These are phyloP conservation scores for Trebouxia gelatinosa DNA, from an alignment of 163 green algal genomes.

Conservation along the genomic window DNA sequence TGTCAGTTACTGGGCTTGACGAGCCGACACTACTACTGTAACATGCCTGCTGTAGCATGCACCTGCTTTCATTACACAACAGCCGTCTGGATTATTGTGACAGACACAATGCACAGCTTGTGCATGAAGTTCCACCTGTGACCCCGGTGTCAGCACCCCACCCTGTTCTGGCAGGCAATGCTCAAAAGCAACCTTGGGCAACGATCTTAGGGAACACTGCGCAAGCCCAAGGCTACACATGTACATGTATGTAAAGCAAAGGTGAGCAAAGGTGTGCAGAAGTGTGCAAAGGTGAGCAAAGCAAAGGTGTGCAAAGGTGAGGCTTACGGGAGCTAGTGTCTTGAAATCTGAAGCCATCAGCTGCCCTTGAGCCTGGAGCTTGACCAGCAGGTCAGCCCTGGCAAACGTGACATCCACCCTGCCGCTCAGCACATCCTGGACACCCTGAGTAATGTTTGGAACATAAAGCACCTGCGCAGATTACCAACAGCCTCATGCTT, in stretches of 20 bases:
- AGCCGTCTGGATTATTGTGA: too few species aligned
- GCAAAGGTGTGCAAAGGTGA: not conserved
- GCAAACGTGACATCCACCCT: not conserved
- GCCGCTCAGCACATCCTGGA: not conserved
- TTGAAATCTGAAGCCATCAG: not conserved
- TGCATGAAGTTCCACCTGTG: too few species aligned
- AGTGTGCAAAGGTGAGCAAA: not conserved
- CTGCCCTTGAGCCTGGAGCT: not conserved
- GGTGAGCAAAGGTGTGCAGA: not conserved
- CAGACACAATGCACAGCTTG: too few species aligned
- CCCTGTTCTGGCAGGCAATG: too few species aligned
- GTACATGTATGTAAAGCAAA: not conserved
- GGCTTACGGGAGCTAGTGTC: not conserved
- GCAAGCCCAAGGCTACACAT: not conserved
- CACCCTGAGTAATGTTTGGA: not conserved
- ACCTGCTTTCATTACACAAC: too few species aligned
- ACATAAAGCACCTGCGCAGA: slow-evolving; percentile 10
- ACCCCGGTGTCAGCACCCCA: too few species aligned
- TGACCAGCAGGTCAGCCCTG: not conserved
- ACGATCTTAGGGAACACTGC: too few species aligned
- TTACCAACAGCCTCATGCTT: too few species aligned
- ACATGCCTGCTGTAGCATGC: too few species aligned
- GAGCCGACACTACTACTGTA: too few species aligned
- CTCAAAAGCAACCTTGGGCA: not conserved
- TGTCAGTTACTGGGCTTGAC: too few species aligned